phyloP scores from a whole-genome alignment of 768 basidiomycete species.

The Calocera cornea region DNA sequence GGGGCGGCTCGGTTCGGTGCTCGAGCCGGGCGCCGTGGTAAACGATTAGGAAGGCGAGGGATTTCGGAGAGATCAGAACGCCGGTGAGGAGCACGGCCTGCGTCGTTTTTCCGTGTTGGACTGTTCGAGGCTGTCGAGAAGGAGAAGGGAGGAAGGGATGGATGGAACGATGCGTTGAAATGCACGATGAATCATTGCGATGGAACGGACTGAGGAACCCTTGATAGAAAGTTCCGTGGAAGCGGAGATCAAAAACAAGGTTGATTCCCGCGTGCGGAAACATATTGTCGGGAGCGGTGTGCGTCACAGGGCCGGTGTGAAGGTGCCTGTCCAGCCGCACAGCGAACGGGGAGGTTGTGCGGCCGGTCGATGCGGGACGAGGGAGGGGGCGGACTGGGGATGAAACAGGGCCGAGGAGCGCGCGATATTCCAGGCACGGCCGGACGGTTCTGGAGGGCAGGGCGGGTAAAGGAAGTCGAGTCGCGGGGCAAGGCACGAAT shows the following conservation, averaged over 20 bases:
- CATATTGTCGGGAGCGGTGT: not conserved
- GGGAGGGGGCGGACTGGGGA: not conserved
- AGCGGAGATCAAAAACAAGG: slow-evolving; percentile 1
- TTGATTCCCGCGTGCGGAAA: not conserved
- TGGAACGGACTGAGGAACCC: not conserved
- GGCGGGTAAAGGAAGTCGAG: slow-evolving; percentile 1
- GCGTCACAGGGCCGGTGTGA: not conserved
- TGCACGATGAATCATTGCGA: not conserved
- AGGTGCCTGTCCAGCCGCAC: not conserved
- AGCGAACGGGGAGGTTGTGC: not conserved
- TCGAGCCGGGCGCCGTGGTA: not conserved
- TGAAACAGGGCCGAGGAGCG: not conserved
- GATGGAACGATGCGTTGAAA: not conserved
- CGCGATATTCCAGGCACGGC: not conserved
- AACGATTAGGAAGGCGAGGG: not conserved
- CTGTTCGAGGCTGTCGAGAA: not conserved
- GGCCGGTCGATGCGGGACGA: not conserved
- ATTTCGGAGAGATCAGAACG: not conserved
- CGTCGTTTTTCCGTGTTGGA: not conserved
- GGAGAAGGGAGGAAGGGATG: not conserved
- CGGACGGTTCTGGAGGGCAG: not conserved
- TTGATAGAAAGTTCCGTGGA: slow-evolving; percentile 6
- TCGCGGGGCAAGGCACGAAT: slow-evolving; percentile 4
- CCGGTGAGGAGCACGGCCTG: not conserved
- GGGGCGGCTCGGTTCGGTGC: not conserved